Percentiles rank a stretch among this genome's conserved stretches.
phyloP scores from a whole-genome alignment of 2,329 filamentous ascomycete species.

The Pezicula rhizophila region DNA sequence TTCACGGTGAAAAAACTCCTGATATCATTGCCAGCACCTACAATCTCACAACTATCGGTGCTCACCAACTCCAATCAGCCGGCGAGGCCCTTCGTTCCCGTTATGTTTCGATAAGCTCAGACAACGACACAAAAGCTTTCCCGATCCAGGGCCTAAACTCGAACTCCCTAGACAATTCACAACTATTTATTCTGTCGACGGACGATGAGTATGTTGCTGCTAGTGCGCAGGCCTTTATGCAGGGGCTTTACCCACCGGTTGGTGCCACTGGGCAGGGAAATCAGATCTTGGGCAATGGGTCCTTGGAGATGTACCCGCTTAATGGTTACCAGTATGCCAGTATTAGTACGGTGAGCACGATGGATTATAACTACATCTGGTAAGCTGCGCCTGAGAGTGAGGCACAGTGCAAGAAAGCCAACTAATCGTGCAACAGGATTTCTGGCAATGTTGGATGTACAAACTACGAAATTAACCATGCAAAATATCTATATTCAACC shows the following conservation, averaged over 20 bases:
- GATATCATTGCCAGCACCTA: conserved; percentile 23
- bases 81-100: conserved; percentile 43
- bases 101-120: conserved; percentile 33
- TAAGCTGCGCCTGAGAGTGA: conserved; percentile 25
- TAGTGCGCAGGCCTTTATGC: conserved; percentile 71
- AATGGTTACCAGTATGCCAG: conserved; percentile 76
- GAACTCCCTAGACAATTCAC: conserved; percentile 42
- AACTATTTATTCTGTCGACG: conserved; percentile 38
- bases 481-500: conserved; percentile 3
- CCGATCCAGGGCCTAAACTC: conserved; percentile 37
- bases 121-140: conserved; percentile 9
- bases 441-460: conserved; percentile 19
- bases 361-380: conserved; percentile 41
- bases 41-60: conserved; percentile 45
- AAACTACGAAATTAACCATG: conserved; percentile 12
- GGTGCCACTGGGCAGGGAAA: conserved; percentile 11
- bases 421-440: conserved; percentile 13
- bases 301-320: conserved; percentile 57
- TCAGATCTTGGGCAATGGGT: conserved; percentile 49
- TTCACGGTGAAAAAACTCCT: conserved; percentile 50
- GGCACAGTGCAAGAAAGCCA: neutral
- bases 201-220: conserved; percentile 48
- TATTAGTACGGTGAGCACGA: conserved; percentile 45
- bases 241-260: conserved; percentile 74
- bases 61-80: conserved; percentile 44